phyloP scores from a whole-genome alignment of 2,329 filamentous ascomycete species.

The Sporothrix curviconia region DNA sequence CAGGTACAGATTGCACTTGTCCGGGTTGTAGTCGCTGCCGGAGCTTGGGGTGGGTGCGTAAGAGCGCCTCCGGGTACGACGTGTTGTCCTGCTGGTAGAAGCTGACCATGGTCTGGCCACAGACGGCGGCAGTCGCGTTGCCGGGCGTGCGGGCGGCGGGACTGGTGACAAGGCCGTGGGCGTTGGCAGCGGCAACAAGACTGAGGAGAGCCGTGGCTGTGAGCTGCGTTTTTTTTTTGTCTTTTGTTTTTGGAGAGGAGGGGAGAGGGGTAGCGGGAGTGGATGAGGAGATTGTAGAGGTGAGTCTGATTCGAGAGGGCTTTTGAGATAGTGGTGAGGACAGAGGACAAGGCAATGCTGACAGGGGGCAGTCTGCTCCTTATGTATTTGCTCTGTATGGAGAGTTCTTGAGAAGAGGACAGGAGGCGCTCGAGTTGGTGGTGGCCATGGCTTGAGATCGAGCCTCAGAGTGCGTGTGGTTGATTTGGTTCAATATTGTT shows the following conservation, averaged over 20 bases:
- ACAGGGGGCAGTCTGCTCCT: too few relatives aligned
- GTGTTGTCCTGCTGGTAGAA: slow-evolving; percentile 29
- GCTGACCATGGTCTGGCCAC: slow-evolving; percentile 25
- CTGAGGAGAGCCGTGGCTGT: slow-evolving; percentile 17
- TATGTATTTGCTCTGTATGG: too few relatives aligned
- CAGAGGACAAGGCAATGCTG: too few relatives aligned
- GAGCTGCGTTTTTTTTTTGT: too few relatives aligned
- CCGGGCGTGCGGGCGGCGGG: slow-evolving; percentile 25
- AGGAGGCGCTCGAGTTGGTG: too few relatives aligned
- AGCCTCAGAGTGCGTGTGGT: too few relatives aligned
- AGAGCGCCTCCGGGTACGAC: slow-evolving; percentile 29
- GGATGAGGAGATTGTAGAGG: not conserved
- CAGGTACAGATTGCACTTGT: slow-evolving; percentile 33
- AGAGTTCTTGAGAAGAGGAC: too few relatives aligned
- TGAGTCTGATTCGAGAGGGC: too few relatives aligned
- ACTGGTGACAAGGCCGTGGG: slow-evolving; percentile 25
- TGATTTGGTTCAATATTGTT: not conserved
- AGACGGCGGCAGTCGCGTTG: slow-evolving; percentile 23
- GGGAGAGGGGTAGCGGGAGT: not conserved
- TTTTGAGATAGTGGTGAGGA: too few relatives aligned
- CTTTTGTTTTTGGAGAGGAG: too few relatives aligned
- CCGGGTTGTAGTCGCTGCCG: slow-evolving; percentile 21
- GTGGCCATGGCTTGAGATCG: too few relatives aligned
- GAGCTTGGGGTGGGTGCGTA: slow-evolving; percentile 22
- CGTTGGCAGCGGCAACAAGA: slow-evolving; percentile 14